Evolutionary conservation across 192 early-diverging fungal species (phyloP), one percentile per base, ranked within the genome.

Genomic region (Chytriomyces sp.): DNA sequence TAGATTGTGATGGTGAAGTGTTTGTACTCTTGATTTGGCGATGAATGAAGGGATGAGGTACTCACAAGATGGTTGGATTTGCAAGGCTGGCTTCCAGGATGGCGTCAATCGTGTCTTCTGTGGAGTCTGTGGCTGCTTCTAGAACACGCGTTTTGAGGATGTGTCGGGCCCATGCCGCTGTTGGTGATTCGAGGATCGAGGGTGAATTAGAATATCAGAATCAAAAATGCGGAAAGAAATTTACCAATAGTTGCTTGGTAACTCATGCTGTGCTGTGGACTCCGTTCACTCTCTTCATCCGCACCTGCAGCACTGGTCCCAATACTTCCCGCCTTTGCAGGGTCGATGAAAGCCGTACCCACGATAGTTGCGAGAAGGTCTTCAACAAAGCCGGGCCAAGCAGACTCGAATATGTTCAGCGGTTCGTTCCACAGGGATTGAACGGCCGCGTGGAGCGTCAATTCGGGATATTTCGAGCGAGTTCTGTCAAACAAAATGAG

Each of bases 351-450:
- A 2, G 44, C 44, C 19, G 59, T 44, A 5, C 52, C 73, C 12
- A 82, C 57, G 10, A 82, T 71, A 17, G 62, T 64, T 22, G 73
- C n/a, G n/a, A 80, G 57, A 28, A 82, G 28, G 10, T 78, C 80
- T 37, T 80, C 76, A 4, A 41, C 3, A 53, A 84, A 84, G 52
- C 76, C 80, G 2, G 72, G 77, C 80, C 83, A 84, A 17, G 69
- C 39, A 0, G 30, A 8, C 49, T 81, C 80, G 69, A 80, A 84
- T 49, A 32, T 30, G n/a, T 36, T 52, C 1, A 82, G 22, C 19
- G 76, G 64, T 8, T 38, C 58, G 2, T 6, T 38, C 82, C 82
- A 83, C 30, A 76, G 31, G 0, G 39, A n/a, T 34, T 68, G 65
- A 53, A 68, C 70, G 14, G 31, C 66, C 17, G 55, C 28, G 12